These are phyloP conservation scores for Verticillium zaregamsianum DNA, from an alignment of 2,329 filamentous ascomycete species.

Conservation along the genomic window DNA sequence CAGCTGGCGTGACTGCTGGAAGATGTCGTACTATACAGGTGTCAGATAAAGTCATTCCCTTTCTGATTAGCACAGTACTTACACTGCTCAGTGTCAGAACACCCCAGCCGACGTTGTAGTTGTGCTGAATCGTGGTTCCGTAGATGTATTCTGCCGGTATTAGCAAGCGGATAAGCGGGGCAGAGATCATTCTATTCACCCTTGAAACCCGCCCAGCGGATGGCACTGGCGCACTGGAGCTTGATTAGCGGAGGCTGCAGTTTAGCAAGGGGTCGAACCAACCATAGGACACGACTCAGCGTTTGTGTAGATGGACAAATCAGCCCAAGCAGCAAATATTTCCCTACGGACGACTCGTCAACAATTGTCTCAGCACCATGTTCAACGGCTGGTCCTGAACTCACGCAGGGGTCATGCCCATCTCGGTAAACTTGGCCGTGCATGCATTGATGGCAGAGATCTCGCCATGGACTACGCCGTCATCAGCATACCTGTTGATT, in stretches of 20 bases:
- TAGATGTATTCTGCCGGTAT: constrained; percentile 39
- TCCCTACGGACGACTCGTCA: constrained; percentile 15
- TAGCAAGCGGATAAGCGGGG: not conserved
- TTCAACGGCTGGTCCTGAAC: fast-evolving
- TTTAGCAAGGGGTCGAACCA: not conserved
- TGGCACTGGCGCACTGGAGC: constrained; percentile 43
- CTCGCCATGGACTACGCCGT: constrained; percentile 4
- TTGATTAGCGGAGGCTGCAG: not conserved
- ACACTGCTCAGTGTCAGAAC: constrained; percentile 9
- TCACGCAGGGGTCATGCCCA: constrained; percentile 8
- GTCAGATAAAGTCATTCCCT: too few relatives aligned
- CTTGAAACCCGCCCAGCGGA: constrained; percentile 50
- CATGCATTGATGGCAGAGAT: constrained; percentile 10
- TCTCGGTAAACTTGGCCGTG: constrained; percentile 4
- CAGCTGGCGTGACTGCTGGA: constrained; percentile 35
- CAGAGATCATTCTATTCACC: constrained; percentile 14
- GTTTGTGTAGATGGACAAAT: constrained; percentile 50
- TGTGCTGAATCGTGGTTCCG: constrained; percentile 42
- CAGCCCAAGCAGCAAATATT: constrained; percentile 37
- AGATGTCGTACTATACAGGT: constrained; percentile 34
- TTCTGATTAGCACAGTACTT: not conserved
- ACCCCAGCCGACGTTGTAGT: constrained; percentile 43
- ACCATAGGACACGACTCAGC: constrained; percentile 52
- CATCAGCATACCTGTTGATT: not conserved
- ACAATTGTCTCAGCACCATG: not conserved